Evolutionary conservation across 2,329 filamentous ascomycete genomes (phyloP), one percentile per base, ranked within the genome.

Genomic region (Xylariaceae sp.): DNA sequence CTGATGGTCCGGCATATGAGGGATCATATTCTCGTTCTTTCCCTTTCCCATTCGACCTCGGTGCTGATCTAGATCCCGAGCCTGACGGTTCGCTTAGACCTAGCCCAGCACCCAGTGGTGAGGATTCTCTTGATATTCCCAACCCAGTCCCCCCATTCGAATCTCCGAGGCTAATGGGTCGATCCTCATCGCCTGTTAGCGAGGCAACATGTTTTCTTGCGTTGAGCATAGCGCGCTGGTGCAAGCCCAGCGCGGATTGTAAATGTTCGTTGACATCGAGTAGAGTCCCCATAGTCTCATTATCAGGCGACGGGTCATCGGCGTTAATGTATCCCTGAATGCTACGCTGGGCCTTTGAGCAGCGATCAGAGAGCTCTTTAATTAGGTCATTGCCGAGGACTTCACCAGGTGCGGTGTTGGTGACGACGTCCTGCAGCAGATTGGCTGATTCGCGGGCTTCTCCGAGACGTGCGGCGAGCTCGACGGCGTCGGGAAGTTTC

Each of bases 211-310:
- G 69, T 59, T 83, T 83, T 50, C 76, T 71, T 3, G 81, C 79
- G 47, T 74, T 75, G n/a, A 85, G 68, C 33, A 94, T 72, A 8
- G 89, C 85, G 44, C 90, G 82, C 66, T 95, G 88, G 65, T 96
- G 88, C 62, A 89, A 83, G 53, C 83, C 93, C 33, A 92, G 75
- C 0, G 91, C 85, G 36, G 87, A 80, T 49, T 88, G 87, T 22
- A 98, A 74, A 62, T 92, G 86, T 66, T 97, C 93, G 63, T 95
- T 95, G 12, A 89, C 93, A 66, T 96, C 90, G 60, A 98, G 95
- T 50, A 98, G 72, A 12, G 83, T 91, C 62, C 93, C 83, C 79
- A 97, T 89, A 1, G 92, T 97, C 55, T 95, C 86, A 59, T 95
- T 92, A 65, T 97, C 93, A 0, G 92, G 91, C 1, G 80, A 64